Conservation (phyloP, 1,284 basidiomycete species). For the Rhodotorula sp. region DNA sequence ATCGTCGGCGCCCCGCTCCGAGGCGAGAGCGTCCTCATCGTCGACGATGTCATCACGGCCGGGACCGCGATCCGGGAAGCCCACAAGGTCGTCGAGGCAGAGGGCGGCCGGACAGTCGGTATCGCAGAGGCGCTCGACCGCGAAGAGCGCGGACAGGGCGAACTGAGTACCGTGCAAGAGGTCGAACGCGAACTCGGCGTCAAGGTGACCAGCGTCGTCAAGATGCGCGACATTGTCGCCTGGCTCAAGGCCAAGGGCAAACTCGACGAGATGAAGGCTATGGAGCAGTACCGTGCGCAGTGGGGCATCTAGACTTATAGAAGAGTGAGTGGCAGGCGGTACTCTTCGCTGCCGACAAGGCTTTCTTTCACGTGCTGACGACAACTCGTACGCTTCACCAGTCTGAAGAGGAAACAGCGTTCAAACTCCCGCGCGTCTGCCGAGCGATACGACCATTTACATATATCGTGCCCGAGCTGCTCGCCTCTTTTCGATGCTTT, state of each 20-base stretch:
- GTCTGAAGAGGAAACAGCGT: neutral
- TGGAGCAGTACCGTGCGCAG: conserved; percentile 76
- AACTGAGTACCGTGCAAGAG: conserved; percentile 73
- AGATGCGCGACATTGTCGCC: conserved; percentile 78
- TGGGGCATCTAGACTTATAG: conserved; percentile 60
- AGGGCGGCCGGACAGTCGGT: conserved; percentile 71
- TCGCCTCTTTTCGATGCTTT: too few species aligned
- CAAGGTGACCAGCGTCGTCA: conserved; percentile 69
- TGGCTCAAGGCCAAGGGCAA: conserved; percentile 74
- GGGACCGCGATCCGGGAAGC: conserved; percentile 87
- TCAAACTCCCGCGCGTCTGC: neutral
- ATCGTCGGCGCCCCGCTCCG: conserved; percentile 82
- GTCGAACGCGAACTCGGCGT: conserved; percentile 73
- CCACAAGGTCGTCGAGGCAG: conserved; percentile 65
- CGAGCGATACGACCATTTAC: too few species aligned
- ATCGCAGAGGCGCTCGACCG: conserved; percentile 89
- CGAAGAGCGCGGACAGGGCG: conserved; percentile 73
- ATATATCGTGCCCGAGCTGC: too few species aligned
- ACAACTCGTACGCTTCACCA: too few species aligned
- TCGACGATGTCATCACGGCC: conserved; percentile 96
- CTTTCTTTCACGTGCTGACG: neutral
- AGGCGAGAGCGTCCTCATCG: conserved; percentile 76
- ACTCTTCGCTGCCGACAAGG: neutral
- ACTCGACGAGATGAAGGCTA: conserved; percentile 62
- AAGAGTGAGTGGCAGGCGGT: neutral